Percentiles rank a stretch among this genome's conserved stretches.
Conservation (phyloP, 495 filamentous ascomycete genomes). For the Aspergillus cavernicola region DNA sequence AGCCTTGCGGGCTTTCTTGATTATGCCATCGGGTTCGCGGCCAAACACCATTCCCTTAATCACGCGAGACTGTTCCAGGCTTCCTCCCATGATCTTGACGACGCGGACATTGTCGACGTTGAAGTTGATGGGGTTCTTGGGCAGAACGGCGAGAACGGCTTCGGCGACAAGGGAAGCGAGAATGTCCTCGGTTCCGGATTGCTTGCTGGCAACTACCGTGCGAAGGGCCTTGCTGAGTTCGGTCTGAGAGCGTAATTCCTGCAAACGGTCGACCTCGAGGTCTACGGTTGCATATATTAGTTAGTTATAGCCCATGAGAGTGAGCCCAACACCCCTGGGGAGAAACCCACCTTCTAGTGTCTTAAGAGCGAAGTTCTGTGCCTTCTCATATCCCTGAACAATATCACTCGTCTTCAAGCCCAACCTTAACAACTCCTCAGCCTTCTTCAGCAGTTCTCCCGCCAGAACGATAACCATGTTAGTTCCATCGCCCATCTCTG, state of each 20-base stretch:
- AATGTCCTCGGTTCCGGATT: slow-evolving; percentile 85
- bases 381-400: slow-evolving; percentile 91
- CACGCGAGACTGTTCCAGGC: slow-evolving; percentile 85
- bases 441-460: slow-evolving; percentile 94
- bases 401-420: slow-evolving; percentile 97
- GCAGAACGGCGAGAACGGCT: slow-evolving; percentile 89
- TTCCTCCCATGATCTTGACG: slow-evolving; percentile 99
- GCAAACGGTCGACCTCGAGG: slow-evolving; percentile 85
- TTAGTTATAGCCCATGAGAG: too few relatives aligned
- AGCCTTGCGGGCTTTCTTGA: slow-evolving; percentile 87
- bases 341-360: slow-evolving; percentile 64
- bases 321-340: slow-evolving; percentile 9
- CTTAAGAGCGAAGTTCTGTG: slow-evolving; percentile 80
- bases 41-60: slow-evolving; percentile 99
- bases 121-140: slow-evolving; percentile 97
- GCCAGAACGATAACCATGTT: slow-evolving; percentile 96
- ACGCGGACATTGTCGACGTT: slow-evolving; percentile 99
- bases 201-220: slow-evolving; percentile 95
- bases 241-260: slow-evolving; percentile 69
- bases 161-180: slow-evolving; percentile 85
- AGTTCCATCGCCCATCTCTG: slow-evolving; percentile 98
- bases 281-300: slow-evolving; percentile 44
- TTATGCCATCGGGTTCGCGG: slow-evolving; percentile 80
- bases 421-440: slow-evolving; percentile 91
- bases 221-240: slow-evolving; percentile 94